phyloP scores from a whole-genome alignment of 345 rosid genomes.

The Brassica carinata region DNA sequence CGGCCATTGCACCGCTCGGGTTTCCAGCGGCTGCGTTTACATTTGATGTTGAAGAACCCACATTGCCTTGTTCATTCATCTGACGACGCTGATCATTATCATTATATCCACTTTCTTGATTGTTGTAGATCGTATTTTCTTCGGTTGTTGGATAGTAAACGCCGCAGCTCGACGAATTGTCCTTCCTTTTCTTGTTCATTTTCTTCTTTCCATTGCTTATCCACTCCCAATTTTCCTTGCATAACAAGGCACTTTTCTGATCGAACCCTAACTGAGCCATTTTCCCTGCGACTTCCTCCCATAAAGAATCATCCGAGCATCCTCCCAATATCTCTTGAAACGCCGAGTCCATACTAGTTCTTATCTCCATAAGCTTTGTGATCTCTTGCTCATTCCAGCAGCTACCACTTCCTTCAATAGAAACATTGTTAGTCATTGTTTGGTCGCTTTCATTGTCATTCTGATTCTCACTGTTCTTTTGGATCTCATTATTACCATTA shows the following conservation, averaged over 20 bases:
- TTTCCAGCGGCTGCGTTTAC: slow-evolving; percentile 48
- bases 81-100: slow-evolving; percentile 43
- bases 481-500: slow-evolving; percentile 34
- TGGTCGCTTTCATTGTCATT: slow-evolving; percentile 47
- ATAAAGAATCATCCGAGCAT: slow-evolving; percentile 47
- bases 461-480: slow-evolving; percentile 40
- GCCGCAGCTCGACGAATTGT: slow-evolving; percentile 49
- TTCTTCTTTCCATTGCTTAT: slow-evolving; percentile 44
- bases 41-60: slow-evolving; percentile 51
- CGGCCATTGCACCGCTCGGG: slow-evolving; percentile 52
- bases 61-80: slow-evolving; percentile 39
- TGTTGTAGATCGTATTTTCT: slow-evolving; percentile 44
- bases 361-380: slow-evolving; percentile 57
- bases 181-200: slow-evolving; percentile 65
- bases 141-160: slow-evolving; percentile 42
- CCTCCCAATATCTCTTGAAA: slow-evolving; percentile 44
- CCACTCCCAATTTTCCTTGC: slow-evolving; percentile 63
- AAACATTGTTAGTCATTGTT: slow-evolving; percentile 33
- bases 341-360: slow-evolving; percentile 56
- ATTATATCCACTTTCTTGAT: slow-evolving; percentile 46
- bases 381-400: slow-evolving; percentile 58
- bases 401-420: slow-evolving; percentile 29
- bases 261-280: slow-evolving; percentile 57
- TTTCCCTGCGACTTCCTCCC: slow-evolving; percentile 55
- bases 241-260: slow-evolving; percentile 46